These are phyloP conservation scores for Tolypocladium guangdongense DNA, from an alignment of 2,329 filamentous ascomycete species.

Conservation along the genomic window DNA sequence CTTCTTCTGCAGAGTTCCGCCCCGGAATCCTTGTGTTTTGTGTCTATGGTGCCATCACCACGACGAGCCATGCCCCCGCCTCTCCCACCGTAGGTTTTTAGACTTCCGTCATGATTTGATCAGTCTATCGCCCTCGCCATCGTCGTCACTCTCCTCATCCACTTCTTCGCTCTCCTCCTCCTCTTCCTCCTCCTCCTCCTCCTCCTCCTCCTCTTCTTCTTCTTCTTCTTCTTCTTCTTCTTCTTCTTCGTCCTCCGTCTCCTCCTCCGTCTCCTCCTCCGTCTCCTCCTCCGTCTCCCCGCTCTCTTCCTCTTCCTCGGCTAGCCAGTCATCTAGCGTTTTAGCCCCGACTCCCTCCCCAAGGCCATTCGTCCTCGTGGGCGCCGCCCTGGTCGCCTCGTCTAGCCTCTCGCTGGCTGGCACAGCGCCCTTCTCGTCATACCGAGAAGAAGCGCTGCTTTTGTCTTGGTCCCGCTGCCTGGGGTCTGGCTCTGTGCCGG, in stretches of 20 bases:
- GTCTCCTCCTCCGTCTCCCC: conserved; percentile 42
- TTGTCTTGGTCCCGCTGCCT: conserved; percentile 53
- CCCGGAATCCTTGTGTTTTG: neutral
- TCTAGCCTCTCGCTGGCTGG: conserved; percentile 57
- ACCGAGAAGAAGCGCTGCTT: conserved; percentile 15
- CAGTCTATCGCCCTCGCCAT: conserved; percentile 32
- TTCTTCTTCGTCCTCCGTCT: conserved; percentile 47
- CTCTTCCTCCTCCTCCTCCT: conserved; percentile 39
- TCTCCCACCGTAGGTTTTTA: neutral
- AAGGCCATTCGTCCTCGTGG: conserved; percentile 37
- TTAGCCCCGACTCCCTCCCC: conserved; percentile 52
- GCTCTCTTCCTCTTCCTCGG: conserved; percentile 53
- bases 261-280: conserved; percentile 34
- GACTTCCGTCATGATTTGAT: conserved; percentile 22
- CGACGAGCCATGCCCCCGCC: neutral
- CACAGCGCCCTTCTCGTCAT: conserved; percentile 25
- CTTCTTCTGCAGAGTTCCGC: neutral
- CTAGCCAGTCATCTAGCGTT: conserved; percentile 88
- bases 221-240: too few species aligned
- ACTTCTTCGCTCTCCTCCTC: conserved; percentile 40
- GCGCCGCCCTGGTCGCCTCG: conserved; percentile 31
- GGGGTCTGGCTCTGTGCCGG: conserved; percentile 69
- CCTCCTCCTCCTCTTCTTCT: conserved; percentile 40
- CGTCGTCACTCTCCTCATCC: conserved; percentile 37
- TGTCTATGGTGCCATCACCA: conserved; percentile 5